Evolutionary conservation across 2,329 filamentous ascomycete genomes (phyloP), one percentile per base, ranked within the genome.

Genomic region (Aspergillus chevalieri): DNA sequence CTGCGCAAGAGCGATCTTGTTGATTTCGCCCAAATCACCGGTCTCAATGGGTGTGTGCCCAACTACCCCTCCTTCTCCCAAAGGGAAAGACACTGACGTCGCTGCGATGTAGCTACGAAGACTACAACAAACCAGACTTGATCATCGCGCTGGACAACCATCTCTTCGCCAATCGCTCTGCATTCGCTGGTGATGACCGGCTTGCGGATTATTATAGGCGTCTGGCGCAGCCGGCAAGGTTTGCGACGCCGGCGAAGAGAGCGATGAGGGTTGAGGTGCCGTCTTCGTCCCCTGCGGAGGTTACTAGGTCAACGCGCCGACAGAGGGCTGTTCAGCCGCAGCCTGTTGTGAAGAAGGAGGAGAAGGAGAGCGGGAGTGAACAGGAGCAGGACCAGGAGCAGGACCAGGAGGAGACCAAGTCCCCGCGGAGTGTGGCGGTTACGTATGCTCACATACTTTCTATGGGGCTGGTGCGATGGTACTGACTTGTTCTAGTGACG

Each of bases 1-100:
- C 87, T 93, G 79, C 85, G 87, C 75, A 95, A 95, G 78, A 78
- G 78, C 60, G 88, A 92, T 57, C 80, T 95, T 49, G 70, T 82
- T 60, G 85, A 87, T 55, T 77, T 94, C 54, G 88, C 89, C 52
- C 81, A 87, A 57, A 73, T 78, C 43, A 79, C 87, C 54, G 85
- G 85, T 51, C 75, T 92, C 48, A 78, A 81, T 65, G 80, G 87
- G 89, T 94, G 82, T 64, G 84, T 80, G 53, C 53, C 26, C 26
- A 30, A 43, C 8, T 10, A 24, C 19, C 17, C 17, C 39, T 14
- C 22, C 14, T 10, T 30, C 19, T 26, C 15, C 38, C 8, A 17
- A 17, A 9, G 15, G 9, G 38, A 9, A 9, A 12, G 9, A 9
- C 15, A 17, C 10, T 17, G n/a, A 21, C 12, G 39, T 15, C 26